These are phyloP conservation scores for Neofusicoccum cordaticola DNA, from an alignment of 2,329 filamentous ascomycete genomes.

Conservation along the genomic window DNA sequence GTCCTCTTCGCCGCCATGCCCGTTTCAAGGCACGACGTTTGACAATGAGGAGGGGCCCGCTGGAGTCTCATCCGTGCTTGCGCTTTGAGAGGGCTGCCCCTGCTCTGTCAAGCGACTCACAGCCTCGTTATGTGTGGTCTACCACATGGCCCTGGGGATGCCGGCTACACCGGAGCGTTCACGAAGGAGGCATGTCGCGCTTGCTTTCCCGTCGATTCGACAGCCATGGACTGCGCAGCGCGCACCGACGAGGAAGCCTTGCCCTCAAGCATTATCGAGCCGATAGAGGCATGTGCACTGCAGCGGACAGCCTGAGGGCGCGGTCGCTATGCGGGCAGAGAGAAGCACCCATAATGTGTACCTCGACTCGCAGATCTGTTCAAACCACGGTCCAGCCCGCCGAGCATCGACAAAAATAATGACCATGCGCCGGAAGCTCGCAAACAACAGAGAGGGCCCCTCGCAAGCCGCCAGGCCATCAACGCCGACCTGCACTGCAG, in stretches of 20 bases:
- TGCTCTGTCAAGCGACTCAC: background rate
- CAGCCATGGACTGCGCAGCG: slow-evolving; percentile 1
- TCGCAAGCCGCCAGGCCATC: background rate
- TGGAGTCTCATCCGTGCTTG: background rate
- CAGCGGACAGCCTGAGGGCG: background rate
- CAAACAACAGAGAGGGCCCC: background rate
- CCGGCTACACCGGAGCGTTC: background rate
- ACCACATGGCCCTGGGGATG: background rate
- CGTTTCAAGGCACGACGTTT: background rate
- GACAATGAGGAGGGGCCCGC: background rate
- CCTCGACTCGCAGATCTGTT: background rate
- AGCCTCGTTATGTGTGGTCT: background rate
- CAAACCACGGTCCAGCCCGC: background rate
- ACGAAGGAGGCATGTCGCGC: background rate
- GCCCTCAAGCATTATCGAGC: background rate
- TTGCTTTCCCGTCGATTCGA: background rate
- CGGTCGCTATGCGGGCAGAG: background rate
- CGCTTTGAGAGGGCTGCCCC: background rate
- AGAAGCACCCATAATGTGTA: background rate
- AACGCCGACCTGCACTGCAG: background rate
- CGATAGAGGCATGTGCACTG: background rate
- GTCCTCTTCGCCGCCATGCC: background rate
- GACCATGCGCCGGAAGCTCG: background rate
- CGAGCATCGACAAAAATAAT: background rate
- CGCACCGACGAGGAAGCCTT: background rate